Evolutionary conservation across 345 rosid species (phyloP), one percentile per base, ranked within the genome.

Genomic region (Syzygium oleosum): DNA sequence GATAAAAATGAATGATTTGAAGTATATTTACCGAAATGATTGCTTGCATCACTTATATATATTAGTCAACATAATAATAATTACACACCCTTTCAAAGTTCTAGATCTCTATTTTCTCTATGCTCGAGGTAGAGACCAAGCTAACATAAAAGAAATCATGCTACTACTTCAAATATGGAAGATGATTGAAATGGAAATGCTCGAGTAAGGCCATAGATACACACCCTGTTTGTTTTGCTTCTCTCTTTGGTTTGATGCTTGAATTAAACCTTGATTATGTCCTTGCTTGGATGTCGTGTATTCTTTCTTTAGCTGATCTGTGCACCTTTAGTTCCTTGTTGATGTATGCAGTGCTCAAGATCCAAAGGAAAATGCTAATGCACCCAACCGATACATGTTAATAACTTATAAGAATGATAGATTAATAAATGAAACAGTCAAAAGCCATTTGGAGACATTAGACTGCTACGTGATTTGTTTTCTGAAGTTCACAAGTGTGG

Each of bases 321-420:
- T 59, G 17, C 68, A 59, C 17, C 9, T 59, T 59, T 59, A 31
- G 34, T 59, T 59, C 14, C 34, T 59, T 59, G 31, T 12, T 59
- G 31, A 59, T 1, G 0, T 27, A 59, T 59, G 12, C 17, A 0
- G 5, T 59, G 4, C 68, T 59, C 68, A 59, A 59, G 68, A 59
- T 59, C 68, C 68, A 27, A 59, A 27, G 68, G 16, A 59, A 59
- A 59, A 59, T 59, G 68, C 68, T 25, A 59, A 27, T 27, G 17
- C 17, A 12, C 1, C 68, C 31, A 59, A 12, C 0, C 0, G 1
- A 0, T 17, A 0, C 6, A 59, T 27, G 2, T 27, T 59, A 59
- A 58, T 59, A 59, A 59, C 8, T 27, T 25, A 59, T 10, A 59
- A 59, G 31, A 2, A 25, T 25, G 31, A 59, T 59, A 59, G 7